Evolutionary conservation across 1,284 basidiomycete genomes (phyloP), one percentile per base, ranked within the genome.

Genomic region (Sanghuangporus weigelae): DNA sequence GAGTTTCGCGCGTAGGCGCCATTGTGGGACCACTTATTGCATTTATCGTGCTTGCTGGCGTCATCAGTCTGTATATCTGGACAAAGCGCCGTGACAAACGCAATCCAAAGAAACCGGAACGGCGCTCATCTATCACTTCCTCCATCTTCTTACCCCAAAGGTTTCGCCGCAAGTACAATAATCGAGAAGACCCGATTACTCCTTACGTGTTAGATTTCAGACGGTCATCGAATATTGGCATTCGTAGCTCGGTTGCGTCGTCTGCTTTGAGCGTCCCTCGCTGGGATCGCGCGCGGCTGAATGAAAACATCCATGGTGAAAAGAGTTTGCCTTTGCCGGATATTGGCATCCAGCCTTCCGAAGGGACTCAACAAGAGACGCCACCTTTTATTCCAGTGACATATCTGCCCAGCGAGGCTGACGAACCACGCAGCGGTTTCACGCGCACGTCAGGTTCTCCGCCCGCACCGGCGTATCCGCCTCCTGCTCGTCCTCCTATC

Each of bases 11-110:
- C 14, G 59, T 51, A n/a, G 63, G 63, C 14, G 55, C 40, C 6
- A 58, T 65, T 31, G 63, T 65, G 12, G 63, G 63, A 11, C 59
- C 59, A n/a, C 16, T 65, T n/a, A 23, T 65, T 10, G 60, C 46
- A 7, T 42, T 44, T 26, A 21, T 57, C 6, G 44, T 57, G 16
- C 16, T 60, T 11, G 8, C 46, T 21, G 16, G 39, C 36, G n/a
- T 64, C 7, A 12, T 64, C 12, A n/a, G 51, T 40, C 39, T 64
- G 14, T 62, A 57, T 49, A n/a, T 65, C 14, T 62, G 55, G 39
- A 19, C 54, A 16, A 65, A 44, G 23, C 36, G 40, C 23, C 54
- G 63, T 39, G 53, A 6, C 12, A 64, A 49, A 16, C 21, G 46
- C 42, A 19, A 16, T 16, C 36, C 63, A 44, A 42, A 54, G n/a